A percentile compares a stretch with the other conserved stretches of the same genome.
Conservation (phyloP, 768 basidiomycete species). For the Suillus subaureus region DNA sequence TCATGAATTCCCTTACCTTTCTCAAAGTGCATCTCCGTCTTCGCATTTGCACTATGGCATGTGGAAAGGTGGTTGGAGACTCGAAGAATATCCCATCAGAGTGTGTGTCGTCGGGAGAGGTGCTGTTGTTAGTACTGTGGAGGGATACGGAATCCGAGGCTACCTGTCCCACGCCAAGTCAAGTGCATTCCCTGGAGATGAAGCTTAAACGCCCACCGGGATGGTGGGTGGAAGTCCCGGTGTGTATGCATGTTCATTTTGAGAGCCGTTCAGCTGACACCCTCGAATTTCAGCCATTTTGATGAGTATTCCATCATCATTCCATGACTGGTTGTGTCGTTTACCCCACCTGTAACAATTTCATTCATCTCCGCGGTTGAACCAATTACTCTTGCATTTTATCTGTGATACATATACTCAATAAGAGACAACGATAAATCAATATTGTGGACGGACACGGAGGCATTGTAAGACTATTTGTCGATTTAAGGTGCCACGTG, state of each 20-base stretch:
- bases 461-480: background rate
- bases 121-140: background rate
- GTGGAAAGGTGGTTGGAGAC: background rate
- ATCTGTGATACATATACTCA: background rate
- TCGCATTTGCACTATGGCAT: background rate
- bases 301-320: background rate
- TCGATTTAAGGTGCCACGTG: background rate
- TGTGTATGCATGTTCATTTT: background rate
- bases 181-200: background rate
- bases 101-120: background rate
- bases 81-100: background rate
- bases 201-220: conserved; percentile 3
- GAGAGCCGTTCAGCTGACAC: background rate
- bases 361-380: background rate
- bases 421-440: background rate
- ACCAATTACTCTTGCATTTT: background rate
- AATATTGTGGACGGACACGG: background rate
- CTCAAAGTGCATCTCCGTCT: background rate
- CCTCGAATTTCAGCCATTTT: background rate
- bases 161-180: background rate
- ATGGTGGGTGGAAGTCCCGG: background rate
- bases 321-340: background rate
- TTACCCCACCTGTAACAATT: background rate
- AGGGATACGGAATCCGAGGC: background rate
- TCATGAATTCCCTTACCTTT: background rate